Evolutionary conservation across 768 basidiomycete species (phyloP), one percentile per base, ranked within the genome.

Genomic region (Hericium alpestre): DNA sequence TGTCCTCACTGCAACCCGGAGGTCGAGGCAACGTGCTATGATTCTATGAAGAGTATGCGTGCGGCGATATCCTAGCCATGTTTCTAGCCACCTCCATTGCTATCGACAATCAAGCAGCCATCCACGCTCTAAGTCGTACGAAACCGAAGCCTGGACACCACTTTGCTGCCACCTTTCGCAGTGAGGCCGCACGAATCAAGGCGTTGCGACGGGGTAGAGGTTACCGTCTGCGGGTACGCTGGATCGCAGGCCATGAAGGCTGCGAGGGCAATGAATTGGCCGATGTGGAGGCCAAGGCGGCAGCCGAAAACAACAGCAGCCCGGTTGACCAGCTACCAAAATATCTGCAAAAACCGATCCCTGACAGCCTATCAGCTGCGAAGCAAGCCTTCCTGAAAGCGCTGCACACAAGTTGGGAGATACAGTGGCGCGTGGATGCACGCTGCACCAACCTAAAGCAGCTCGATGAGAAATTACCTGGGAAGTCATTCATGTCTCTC

Each of bases 91-190:
- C n/a, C n/a, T n/a, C n/a, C n/a, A n/a, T n/a, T n/a, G n/a, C n/a
- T n/a, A n/a, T n/a, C n/a, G 57, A 57, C 25, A 61, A 63, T 41
- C 56, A 58, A 52, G 59, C 59, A 4, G 57, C 52, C 2, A 51
- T 61, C 2, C 37, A 32, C 1, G 53, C 40, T 3, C n/a, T 53
- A 0, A 15, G 18, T 2, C 20, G 12, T 0, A 9, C 13, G 2
- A 22, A 16, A 13, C 39, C 62, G 1, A 38, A 18, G 6, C 57
- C 62, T 2, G 59, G 59, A 6, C 59, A 57, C 51, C 54, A 63
- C 25, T 55, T 58, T 2, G 38, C 59, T 1, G 15, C 43, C 9
- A 8, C n/a, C 1, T 46, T 46, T n/a, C 6, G 16, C 4, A 3
- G 4, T 1, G 43, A 15, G 2, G 16, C 20, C 1, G 1, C 6